phyloP scores from a whole-genome alignment of 768 basidiomycete species.

The Amanita rimosa region DNA sequence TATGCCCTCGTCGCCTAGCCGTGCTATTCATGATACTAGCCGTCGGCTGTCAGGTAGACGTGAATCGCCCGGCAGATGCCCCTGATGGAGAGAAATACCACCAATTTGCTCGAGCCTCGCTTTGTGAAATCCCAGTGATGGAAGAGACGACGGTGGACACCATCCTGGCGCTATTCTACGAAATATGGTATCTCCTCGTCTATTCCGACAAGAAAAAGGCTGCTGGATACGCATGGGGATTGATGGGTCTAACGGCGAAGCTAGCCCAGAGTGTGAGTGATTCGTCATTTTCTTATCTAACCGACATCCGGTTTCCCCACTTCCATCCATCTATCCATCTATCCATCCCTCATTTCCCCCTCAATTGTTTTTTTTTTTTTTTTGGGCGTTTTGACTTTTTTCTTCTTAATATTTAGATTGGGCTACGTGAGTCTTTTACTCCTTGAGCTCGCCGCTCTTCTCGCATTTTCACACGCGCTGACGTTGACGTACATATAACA shows the following conservation, averaged over 20 bases:
- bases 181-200: slow-evolving; percentile 56
- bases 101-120: slow-evolving; percentile 42
- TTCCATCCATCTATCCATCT: neutral
- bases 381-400: slow-evolving; percentile 3
- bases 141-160: slow-evolving; percentile 60
- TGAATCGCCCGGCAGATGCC: slow-evolving; percentile 31
- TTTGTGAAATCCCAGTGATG: slow-evolving; percentile 55
- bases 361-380: too few species aligned
- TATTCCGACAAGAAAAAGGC: slow-evolving; percentile 64
- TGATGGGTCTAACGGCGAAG: slow-evolving; percentile 48
- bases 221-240: slow-evolving; percentile 42
- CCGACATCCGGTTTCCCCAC: neutral
- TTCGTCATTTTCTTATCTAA: slow-evolving; percentile 13
- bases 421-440: slow-evolving; percentile 34
- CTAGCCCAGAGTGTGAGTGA: slow-evolving; percentile 49
- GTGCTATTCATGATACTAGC: slow-evolving; percentile 62
- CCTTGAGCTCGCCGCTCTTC: neutral
- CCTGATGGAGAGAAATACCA: slow-evolving; percentile 52
- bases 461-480: neutral
- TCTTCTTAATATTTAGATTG: slow-evolving; percentile 31
- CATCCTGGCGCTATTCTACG: slow-evolving; percentile 46
- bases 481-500: slow-evolving; percentile 18
- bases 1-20: slow-evolving; percentile 52
- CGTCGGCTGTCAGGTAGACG: slow-evolving; percentile 57
- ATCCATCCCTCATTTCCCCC: too few species aligned